These are phyloP conservation scores for Triticum timopheevii DNA, from an alignment of 176 grass and related monocot species.

Conservation along the genomic window DNA sequence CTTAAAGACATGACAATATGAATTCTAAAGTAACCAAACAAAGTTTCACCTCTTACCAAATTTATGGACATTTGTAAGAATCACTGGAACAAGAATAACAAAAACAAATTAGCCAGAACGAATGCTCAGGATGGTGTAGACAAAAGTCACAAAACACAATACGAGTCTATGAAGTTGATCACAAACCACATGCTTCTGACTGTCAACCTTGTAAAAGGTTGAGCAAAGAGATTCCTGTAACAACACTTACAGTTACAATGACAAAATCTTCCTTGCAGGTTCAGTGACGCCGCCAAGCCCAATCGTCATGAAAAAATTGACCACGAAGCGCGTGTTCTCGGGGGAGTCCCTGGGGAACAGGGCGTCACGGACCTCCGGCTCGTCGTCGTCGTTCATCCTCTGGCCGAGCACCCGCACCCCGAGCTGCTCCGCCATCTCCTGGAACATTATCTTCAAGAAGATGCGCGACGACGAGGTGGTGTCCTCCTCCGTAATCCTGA, in stretches of 20 bases:
- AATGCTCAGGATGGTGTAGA: too few relatives aligned
- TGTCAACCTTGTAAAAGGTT: too few relatives aligned
- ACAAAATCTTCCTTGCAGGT: constrained; percentile 20
- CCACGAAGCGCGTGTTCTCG: constrained; percentile 22
- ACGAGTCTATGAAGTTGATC: too few relatives aligned
- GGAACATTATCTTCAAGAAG: constrained; percentile 50
- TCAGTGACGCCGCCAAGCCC: constrained; percentile 37
- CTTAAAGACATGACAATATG: too few relatives aligned
- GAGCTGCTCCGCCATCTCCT: constrained; percentile 47
- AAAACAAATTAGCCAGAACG: too few relatives aligned
- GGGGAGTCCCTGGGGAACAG: constrained; percentile 50
- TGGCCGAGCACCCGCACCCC: constrained; percentile 15
- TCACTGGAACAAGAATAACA: too few relatives aligned
- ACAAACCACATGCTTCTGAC: too few relatives aligned
- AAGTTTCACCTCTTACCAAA: too few relatives aligned
- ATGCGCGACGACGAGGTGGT: constrained; percentile 53
- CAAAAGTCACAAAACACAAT: too few relatives aligned
- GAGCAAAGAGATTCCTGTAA: too few relatives aligned
- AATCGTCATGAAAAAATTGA: constrained; percentile 50
- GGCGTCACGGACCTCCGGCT: constrained; percentile 17
- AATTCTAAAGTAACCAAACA: too few relatives aligned
- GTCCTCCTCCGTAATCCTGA: constrained; percentile 15
- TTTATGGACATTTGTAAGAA: too few relatives aligned
- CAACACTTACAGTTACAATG: background rate
- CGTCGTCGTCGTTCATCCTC: background rate